phyloP scores from a whole-genome alignment of 2,329 filamentous ascomycete species.

The Aspergillus awamori region DNA sequence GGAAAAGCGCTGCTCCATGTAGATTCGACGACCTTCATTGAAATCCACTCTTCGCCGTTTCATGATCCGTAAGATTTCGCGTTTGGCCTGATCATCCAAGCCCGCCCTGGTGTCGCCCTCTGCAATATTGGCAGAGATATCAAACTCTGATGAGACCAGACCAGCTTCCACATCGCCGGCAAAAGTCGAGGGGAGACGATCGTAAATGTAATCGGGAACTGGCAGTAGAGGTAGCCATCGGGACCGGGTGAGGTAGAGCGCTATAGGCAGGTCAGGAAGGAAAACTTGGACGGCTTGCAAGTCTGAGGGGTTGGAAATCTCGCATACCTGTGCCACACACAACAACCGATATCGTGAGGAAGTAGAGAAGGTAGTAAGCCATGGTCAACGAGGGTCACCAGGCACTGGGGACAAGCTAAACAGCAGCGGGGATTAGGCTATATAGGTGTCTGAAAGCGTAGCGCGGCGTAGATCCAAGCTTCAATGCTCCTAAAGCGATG shows the following conservation, averaged over 20 bases:
- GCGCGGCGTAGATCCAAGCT: neutral
- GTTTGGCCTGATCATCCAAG: slow-evolving; percentile 77
- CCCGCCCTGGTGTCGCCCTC: slow-evolving; percentile 77
- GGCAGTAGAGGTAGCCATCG: slow-evolving; percentile 75
- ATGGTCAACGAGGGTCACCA: slow-evolving; percentile 53
- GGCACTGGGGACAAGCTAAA: neutral
- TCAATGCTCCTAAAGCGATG: neutral
- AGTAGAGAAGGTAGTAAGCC: slow-evolving; percentile 76
- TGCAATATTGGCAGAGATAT: slow-evolving; percentile 77
- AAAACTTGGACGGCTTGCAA: neutral
- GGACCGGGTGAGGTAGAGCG: slow-evolving; percentile 77
- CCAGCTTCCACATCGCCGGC: slow-evolving; percentile 84
- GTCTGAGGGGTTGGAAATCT: neutral
- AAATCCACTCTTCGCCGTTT: slow-evolving; percentile 79
- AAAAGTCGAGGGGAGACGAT: slow-evolving; percentile 76
- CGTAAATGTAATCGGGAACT: slow-evolving; percentile 70
- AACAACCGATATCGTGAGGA: slow-evolving; percentile 71
- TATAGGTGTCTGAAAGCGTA: neutral
- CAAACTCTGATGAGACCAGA: slow-evolving; percentile 79
- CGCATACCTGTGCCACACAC: slow-evolving; percentile 68
- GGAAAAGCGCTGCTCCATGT: slow-evolving; percentile 82
- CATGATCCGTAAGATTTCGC: slow-evolving; percentile 87
- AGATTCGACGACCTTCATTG: slow-evolving; percentile 85
- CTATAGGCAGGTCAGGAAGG: slow-evolving; percentile 41
- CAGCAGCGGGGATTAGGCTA: neutral